These are phyloP conservation scores for Lophium mytilinum DNA, from an alignment of 495 filamentous ascomycete species.

Conservation along the genomic window DNA sequence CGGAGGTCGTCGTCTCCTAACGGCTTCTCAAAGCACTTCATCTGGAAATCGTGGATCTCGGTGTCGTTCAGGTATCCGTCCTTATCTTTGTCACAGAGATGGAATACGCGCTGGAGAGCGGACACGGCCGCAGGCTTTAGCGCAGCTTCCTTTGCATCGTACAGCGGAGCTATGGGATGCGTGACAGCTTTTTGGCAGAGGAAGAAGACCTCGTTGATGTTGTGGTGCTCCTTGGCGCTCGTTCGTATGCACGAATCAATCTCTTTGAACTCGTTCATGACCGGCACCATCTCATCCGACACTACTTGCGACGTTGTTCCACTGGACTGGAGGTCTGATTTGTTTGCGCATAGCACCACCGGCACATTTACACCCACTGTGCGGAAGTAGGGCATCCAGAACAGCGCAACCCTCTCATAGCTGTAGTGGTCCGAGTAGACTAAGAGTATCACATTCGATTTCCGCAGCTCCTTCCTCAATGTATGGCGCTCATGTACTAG, in stretches of 20 bases:
- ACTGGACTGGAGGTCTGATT: constrained; percentile 70
- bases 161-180: constrained; percentile 91
- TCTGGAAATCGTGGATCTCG: constrained; percentile 85
- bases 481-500: constrained; percentile 85
- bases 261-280: constrained; percentile 98
- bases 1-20: constrained; percentile 68
- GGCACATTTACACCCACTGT: constrained; percentile 95
- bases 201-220: constrained; percentile 95
- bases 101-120: constrained; percentile 84
- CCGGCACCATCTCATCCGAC: constrained; percentile 94
- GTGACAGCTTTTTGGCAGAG: constrained; percentile 98
- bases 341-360: constrained; percentile 94
- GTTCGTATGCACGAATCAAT: constrained; percentile 96
- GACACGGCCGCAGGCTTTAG: constrained; percentile 83
- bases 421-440: constrained; percentile 98
- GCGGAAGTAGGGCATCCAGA: constrained; percentile 96
- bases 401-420: constrained; percentile 93
- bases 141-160: constrained; percentile 81
- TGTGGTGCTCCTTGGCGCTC: constrained; percentile 87
- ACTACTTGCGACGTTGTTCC: constrained; percentile 71
- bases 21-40: constrained; percentile 81
- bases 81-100: constrained; percentile 90
- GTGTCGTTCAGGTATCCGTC: constrained; percentile 88
- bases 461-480: constrained; percentile 85
- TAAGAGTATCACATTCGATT: constrained; percentile 93